Evolutionary conservation across 257 asterid genomes (phyloP).

Genomic region (Euphrasia confusa): DNA sequence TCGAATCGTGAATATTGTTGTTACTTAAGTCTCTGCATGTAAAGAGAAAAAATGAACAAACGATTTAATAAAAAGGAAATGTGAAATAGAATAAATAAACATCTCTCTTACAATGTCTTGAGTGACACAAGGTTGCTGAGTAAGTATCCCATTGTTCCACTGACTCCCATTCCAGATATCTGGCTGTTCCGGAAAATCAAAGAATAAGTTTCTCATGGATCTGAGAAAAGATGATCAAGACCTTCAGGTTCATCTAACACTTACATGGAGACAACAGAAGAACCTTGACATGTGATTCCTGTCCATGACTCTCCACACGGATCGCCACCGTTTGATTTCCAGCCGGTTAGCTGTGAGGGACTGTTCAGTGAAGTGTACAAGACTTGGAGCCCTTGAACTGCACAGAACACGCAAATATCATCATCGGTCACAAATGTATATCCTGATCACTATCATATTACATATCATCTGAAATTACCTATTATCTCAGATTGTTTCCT

Average conservation of each 20-base stretch:
- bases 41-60: conserved; percentile 18
- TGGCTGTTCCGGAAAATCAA: conserved; percentile 50
- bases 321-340: conserved; percentile 88
- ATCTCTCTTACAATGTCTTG: conserved; percentile 55
- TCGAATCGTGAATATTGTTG: conserved; percentile 63
- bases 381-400: conserved; percentile 87
- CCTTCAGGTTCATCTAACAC: conserved; percentile 28
- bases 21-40: conserved; percentile 88
- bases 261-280: conserved; percentile 81
- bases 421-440: conserved; percentile 12
- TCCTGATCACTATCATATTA: conserved; percentile 16
- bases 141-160: conserved; percentile 83
- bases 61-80: conserved; percentile 3
- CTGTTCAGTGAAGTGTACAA: conserved; percentile 69
- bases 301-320: conserved; percentile 95
- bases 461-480: neutral
- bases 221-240: conserved; percentile 8
- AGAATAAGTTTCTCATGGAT: conserved; percentile 18
- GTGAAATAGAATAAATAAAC: conserved; percentile 15
- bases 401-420: conserved; percentile 28
- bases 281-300: conserved; percentile 75
- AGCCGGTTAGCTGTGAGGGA: conserved; percentile 71
- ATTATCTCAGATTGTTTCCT: conserved; percentile 12
- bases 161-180: conserved; percentile 71
- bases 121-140: conserved; percentile 70